Evolutionary conservation across 495 filamentous ascomycete species (phyloP).

Genomic region (Penicillium manginii): DNA sequence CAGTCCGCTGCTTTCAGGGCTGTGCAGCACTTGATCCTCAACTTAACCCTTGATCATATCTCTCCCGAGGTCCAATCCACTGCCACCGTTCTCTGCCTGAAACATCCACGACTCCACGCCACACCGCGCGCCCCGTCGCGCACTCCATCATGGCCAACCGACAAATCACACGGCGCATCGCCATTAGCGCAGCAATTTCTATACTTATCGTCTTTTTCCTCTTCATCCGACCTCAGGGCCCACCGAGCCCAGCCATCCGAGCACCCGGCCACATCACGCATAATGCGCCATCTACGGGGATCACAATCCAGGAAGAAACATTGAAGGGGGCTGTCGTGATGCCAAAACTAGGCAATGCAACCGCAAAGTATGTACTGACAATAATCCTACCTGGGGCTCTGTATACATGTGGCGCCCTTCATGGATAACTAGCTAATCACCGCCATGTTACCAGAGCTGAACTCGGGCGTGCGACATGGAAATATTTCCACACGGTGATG

Average conservation of each 20-base stretch:
- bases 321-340: slow-evolving; percentile 82
- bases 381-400: not conserved
- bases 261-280: slow-evolving; percentile 49
- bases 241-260: slow-evolving; percentile 45
- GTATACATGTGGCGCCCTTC: not conserved
- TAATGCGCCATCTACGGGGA: slow-evolving; percentile 21
- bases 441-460: slow-evolving; percentile 63
- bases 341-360: slow-evolving; percentile 90
- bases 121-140: not conserved
- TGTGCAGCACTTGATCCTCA: not conserved
- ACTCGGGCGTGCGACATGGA: slow-evolving; percentile 86
- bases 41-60: not conserved
- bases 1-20: not conserved
- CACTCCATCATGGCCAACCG: slow-evolving; percentile 42
- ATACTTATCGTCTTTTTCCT: slow-evolving; percentile 45
- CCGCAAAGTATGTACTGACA: slow-evolving; percentile 57
- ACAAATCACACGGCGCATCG: slow-evolving; percentile 46
- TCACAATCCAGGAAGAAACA: slow-evolving; percentile 42
- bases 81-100: not conserved
- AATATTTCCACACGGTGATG: slow-evolving; percentile 94
- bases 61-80: too few species aligned
- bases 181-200: slow-evolving; percentile 38
- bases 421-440: not conserved
- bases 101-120: not conserved
- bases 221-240: slow-evolving; percentile 46